Conservation (phyloP, 163 green algal genomes). For the Chlorella variabilis region DNA sequence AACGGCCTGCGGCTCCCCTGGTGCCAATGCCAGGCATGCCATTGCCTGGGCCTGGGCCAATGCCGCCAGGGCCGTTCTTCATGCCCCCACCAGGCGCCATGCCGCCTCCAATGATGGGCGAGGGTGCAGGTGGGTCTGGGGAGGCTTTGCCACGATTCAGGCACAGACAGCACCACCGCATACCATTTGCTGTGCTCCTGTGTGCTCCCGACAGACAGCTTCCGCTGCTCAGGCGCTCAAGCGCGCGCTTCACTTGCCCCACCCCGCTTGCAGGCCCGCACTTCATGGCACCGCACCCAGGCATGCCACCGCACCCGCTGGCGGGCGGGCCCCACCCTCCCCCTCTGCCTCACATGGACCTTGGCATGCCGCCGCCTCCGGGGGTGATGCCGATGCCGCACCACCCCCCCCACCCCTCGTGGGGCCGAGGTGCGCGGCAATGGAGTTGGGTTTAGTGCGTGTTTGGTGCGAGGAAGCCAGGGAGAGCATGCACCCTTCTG, state of each 20-base stretch:
- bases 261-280: background rate
- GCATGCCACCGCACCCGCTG: slow-evolving; percentile 6
- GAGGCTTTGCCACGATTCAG: background rate
- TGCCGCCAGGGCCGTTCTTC: background rate
- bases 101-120: background rate
- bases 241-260: background rate
- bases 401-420: background rate
- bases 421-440: slow-evolving; percentile 23
- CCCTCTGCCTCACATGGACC: background rate
- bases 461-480: too few species aligned
- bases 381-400: slow-evolving; percentile 9
- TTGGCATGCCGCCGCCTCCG: background rate
- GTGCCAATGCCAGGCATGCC: background rate
- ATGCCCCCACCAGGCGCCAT: background rate
- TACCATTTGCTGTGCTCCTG: too few species aligned
- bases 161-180: too few species aligned
- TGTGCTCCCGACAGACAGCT: too few species aligned
- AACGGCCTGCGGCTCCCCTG: background rate
- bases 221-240: too few species aligned
- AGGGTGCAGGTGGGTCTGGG: background rate
- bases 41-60: background rate
- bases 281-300: background rate
- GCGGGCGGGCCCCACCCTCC: background rate
- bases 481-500: too few species aligned
- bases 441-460: too few species aligned